phyloP scores from a whole-genome alignment of 192 early-diverging fungal genomes.

The Phycomyces nitens region DNA sequence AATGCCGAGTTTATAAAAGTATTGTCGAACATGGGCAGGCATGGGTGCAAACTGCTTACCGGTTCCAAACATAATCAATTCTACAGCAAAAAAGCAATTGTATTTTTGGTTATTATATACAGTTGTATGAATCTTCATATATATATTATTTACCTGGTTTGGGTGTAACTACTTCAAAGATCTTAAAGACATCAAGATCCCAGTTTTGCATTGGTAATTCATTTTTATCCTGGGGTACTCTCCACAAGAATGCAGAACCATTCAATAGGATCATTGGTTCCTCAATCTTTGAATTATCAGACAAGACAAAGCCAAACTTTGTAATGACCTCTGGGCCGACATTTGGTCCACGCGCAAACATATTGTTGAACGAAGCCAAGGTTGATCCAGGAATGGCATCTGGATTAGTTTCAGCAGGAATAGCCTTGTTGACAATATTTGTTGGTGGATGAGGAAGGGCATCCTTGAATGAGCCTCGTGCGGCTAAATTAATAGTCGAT shows the following conservation, averaged over 20 bases:
- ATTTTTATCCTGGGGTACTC: slow-evolving; percentile 34
- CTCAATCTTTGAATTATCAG: slow-evolving; percentile 41
- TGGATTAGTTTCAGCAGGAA: slow-evolving; percentile 2
- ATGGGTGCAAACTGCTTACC: slow-evolving; percentile 50
- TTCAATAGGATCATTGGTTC: slow-evolving; percentile 51
- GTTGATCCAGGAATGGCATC: slow-evolving; percentile 3
- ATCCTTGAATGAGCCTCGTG: neutral
- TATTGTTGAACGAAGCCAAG: slow-evolving; percentile 43
- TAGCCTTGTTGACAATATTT: slow-evolving; percentile 7
- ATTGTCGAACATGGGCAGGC: slow-evolving; percentile 42
- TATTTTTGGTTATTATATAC: neutral
- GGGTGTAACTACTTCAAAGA: slow-evolving; percentile 53
- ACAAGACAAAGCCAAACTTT: slow-evolving; percentile 52
- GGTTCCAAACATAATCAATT: slow-evolving; percentile 56
- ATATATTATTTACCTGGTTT: slow-evolving; percentile 45
- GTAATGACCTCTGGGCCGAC: slow-evolving; percentile 44
- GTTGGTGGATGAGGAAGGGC: neutral
- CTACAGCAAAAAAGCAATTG: slow-evolving; percentile 25
- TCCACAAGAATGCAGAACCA: slow-evolving; percentile 55
- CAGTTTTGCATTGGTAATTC: slow-evolving; percentile 33
- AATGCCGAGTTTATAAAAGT: slow-evolving; percentile 47
- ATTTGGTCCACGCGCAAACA: slow-evolving; percentile 50
- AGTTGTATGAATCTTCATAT: neutral
- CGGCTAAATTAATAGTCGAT: no score
- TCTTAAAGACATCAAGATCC: slow-evolving; percentile 44